Conservation (phyloP, 768 basidiomycete genomes). For the Chalciporus piperatus region DNA sequence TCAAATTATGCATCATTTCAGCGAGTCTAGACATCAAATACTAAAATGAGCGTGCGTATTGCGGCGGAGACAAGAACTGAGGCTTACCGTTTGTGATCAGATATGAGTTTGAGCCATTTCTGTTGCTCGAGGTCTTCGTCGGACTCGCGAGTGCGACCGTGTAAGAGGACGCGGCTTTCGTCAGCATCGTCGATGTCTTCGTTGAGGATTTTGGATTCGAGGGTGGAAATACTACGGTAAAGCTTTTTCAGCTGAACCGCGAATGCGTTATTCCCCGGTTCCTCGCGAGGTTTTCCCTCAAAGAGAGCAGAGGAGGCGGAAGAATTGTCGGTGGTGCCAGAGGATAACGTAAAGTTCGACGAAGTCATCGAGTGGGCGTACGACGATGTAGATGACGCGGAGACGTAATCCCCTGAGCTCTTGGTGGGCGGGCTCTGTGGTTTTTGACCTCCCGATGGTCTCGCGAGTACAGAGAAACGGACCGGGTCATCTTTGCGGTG, state of each 20-base stretch:
- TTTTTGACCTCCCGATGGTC: slow-evolving; percentile 41
- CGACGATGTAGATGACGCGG: slow-evolving; percentile 72
- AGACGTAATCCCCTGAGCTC: slow-evolving; percentile 66
- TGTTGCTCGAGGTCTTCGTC: slow-evolving; percentile 68
- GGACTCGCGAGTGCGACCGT: slow-evolving; percentile 30
- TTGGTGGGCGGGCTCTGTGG: slow-evolving; percentile 51
- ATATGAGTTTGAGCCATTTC: slow-evolving; percentile 68
- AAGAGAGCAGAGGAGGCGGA: slow-evolving; percentile 71
- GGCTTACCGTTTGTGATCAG: slow-evolving; percentile 84
- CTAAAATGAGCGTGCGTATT: slow-evolving; percentile 2
- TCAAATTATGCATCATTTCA: slow-evolving; percentile 85
- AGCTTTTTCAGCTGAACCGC: slow-evolving; percentile 74
- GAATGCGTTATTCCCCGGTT: slow-evolving; percentile 63
- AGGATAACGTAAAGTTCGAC: slow-evolving; percentile 71
- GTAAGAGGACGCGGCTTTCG: slow-evolving; percentile 35
- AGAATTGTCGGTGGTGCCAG: slow-evolving; percentile 69
- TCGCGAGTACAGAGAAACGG: slow-evolving; percentile 67
- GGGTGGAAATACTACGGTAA: slow-evolving; percentile 76
- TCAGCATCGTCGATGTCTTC: slow-evolving; percentile 57
- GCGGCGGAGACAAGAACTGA: slow-evolving; percentile 1
- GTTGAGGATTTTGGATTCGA: slow-evolving; percentile 73
- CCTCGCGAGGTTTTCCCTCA: slow-evolving; percentile 51
- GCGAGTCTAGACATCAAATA: slow-evolving; percentile 60
- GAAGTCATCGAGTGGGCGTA: slow-evolving; percentile 69
- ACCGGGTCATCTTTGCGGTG: slow-evolving; percentile 90